phyloP scores from a whole-genome alignment of 352 stramenopile genomes.

The Hyaloperonospora arabidopsidis region DNA sequence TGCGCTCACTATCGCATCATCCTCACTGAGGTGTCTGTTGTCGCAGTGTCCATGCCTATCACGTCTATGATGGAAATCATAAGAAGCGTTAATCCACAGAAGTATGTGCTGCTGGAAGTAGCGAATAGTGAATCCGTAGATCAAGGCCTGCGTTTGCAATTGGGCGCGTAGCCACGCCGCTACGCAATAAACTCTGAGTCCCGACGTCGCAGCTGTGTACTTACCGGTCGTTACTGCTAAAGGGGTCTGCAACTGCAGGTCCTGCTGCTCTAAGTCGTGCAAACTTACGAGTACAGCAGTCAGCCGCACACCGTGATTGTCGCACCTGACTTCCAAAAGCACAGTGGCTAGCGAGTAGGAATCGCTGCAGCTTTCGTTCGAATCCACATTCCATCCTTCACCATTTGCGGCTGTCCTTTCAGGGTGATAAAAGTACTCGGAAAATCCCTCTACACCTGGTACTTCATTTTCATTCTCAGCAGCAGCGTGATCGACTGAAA shows the following conservation, averaged over 20 bases:
- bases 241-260: conserved; percentile 47
- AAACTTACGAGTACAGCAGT: conserved; percentile 55
- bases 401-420: conserved; percentile 31
- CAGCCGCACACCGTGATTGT: conserved; percentile 59
- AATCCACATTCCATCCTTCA: conserved; percentile 14
- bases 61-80: conserved; percentile 24
- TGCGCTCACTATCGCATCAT: conserved; percentile 15
- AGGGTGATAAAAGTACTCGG: conserved; percentile 61
- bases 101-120: conserved; percentile 68
- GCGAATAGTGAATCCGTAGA: conserved; percentile 70
- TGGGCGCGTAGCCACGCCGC: conserved; percentile 39
- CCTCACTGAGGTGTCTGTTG: conserved; percentile 18
- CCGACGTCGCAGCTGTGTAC: conserved; percentile 14
- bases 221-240: conserved; percentile 15
- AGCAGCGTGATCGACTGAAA: conserved; percentile 11
- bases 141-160: conserved; percentile 49
- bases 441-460: conserved; percentile 44
- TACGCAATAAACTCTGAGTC: conserved; percentile 41
- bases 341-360: conserved; percentile 29
- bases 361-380: conserved; percentile 5
- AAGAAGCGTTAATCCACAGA: conserved; percentile 38
- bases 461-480: conserved; percentile 21
- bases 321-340: conserved; percentile 65
- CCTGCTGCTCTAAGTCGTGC: conserved; percentile 54
- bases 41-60: conserved; percentile 9